Conservation (phyloP, 2,329 filamentous ascomycete genomes). For the Iodosphaeria phyllophila region DNA sequence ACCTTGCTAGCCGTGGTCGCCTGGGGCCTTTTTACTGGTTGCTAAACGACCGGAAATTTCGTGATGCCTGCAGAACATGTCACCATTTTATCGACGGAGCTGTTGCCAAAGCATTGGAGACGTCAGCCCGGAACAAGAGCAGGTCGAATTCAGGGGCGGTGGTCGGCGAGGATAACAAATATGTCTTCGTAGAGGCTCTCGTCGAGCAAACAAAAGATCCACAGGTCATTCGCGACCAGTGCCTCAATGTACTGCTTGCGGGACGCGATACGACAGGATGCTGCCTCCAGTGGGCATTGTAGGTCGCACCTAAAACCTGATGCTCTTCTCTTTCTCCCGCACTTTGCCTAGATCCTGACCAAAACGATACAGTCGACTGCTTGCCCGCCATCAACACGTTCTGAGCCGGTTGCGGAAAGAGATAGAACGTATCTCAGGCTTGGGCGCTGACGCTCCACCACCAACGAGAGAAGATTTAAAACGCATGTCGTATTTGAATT, state of each 20-base stretch:
- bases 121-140: too few relatives aligned
- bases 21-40: slow-evolving; percentile 2
- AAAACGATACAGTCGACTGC: too few relatives aligned
- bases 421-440: too few relatives aligned
- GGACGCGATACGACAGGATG: slow-evolving; percentile 5
- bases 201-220: slow-evolving; percentile 1
- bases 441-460: too few relatives aligned
- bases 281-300: slow-evolving; percentile 18
- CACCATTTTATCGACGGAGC: slow-evolving; percentile 1
- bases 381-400: too few relatives aligned
- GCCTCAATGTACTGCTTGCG: slow-evolving; percentile 1
- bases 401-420: too few relatives aligned
- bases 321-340: too few relatives aligned
- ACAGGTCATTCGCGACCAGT: background rate
- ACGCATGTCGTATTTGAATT: too few relatives aligned
- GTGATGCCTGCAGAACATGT: slow-evolving; percentile 1
- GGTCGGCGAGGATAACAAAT: background rate
- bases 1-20: slow-evolving; percentile 1
- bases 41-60: slow-evolving; percentile 1
- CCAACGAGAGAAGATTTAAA: too few relatives aligned
- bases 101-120: slow-evolving; percentile 1
- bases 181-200: slow-evolving; percentile 1
- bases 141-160: background rate
- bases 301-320: too few relatives aligned
- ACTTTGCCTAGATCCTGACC: too few relatives aligned